Conservation (phyloP, 2,329 filamentous ascomycete species). For the Beauveria rudraprayagi region DNA sequence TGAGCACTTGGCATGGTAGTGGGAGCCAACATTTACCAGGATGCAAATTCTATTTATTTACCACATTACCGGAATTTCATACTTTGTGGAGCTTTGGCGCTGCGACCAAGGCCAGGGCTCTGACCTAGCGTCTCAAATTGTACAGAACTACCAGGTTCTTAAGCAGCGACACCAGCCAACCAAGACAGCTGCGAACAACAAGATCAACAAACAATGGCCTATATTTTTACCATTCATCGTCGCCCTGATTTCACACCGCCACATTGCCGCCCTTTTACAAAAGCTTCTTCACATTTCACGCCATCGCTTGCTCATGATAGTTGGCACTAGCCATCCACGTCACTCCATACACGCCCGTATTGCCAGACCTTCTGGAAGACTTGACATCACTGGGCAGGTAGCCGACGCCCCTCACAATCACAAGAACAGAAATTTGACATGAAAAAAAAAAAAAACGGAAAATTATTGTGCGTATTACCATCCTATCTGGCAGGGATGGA, state of each 20-base stretch:
- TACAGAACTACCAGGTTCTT: not conserved
- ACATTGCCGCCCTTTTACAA: not conserved
- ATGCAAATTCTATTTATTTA: not conserved
- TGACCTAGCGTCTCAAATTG: conserved; percentile 8
- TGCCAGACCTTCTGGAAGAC: not conserved
- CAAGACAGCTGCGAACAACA: not conserved
- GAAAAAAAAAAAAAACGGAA: not conserved
- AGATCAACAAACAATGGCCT: conserved; percentile 7
- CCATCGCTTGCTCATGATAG: not conserved
- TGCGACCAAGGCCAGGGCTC: conserved; percentile 5
- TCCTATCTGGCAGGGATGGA: conserved; percentile 4
- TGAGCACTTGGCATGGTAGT: not conserved
- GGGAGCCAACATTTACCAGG: not conserved
- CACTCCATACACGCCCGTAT: not conserved
- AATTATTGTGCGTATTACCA: not conserved
- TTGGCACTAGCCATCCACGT: not conserved
- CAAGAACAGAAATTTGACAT: not conserved
- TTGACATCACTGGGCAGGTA: not conserved
- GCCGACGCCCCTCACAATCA: not conserved
- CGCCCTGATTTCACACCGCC: not conserved
- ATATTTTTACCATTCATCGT: not conserved
- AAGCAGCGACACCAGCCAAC: not conserved
- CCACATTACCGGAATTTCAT: conserved; percentile 2
- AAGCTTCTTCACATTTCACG: not conserved
- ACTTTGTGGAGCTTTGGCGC: conserved; percentile 5